These are phyloP conservation scores for Thraustochytrium sp. DNA, from an alignment of 352 stramenopile species.

Conservation along the genomic window DNA sequence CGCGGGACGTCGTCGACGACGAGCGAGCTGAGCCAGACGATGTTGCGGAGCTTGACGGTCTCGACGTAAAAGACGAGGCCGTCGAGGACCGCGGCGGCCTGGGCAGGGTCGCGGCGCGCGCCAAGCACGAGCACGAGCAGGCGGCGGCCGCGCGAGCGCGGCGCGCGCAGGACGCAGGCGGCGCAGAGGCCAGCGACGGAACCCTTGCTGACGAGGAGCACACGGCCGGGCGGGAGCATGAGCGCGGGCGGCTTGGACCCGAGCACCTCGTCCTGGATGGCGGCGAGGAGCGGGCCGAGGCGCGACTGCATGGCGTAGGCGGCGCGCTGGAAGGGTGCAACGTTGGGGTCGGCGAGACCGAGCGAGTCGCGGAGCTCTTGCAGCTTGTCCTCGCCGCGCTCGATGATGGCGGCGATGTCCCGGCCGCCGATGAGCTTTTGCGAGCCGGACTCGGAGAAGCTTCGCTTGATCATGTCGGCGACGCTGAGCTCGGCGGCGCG, in stretches of 20 bases:
- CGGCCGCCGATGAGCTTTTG: slow-evolving; percentile 64
- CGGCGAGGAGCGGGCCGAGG: not conserved
- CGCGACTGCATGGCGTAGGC: not conserved
- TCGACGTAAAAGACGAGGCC: not conserved
- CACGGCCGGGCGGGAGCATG: not conserved
- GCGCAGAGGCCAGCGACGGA: not conserved
- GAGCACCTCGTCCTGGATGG: not conserved
- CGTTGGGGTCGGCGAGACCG: not conserved
- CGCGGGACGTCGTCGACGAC: not conserved
- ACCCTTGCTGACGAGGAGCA: slow-evolving; percentile 12
- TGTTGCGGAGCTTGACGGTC: not conserved
- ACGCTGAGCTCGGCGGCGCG: slow-evolving; percentile 76
- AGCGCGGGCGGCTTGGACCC: not conserved
- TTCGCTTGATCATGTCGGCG: slow-evolving; percentile 94
- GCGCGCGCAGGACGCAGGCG: not conserved
- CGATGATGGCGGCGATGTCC: slow-evolving; percentile 63
- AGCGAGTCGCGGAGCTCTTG: not conserved
- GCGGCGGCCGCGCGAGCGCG: not conserved
- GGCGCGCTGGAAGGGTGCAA: not conserved
- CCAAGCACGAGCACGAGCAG: not conserved
- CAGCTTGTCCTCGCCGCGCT: slow-evolving; percentile 47
- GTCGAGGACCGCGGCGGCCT: not conserved
- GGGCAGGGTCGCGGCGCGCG: not conserved
- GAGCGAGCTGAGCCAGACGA: not conserved
- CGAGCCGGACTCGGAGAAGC: slow-evolving; percentile 90